Percentiles rank a stretch among this genome's conserved stretches.
Conservation (phyloP, 192 early-diverging fungal genomes). For the Lobosporangium transversale region DNA sequence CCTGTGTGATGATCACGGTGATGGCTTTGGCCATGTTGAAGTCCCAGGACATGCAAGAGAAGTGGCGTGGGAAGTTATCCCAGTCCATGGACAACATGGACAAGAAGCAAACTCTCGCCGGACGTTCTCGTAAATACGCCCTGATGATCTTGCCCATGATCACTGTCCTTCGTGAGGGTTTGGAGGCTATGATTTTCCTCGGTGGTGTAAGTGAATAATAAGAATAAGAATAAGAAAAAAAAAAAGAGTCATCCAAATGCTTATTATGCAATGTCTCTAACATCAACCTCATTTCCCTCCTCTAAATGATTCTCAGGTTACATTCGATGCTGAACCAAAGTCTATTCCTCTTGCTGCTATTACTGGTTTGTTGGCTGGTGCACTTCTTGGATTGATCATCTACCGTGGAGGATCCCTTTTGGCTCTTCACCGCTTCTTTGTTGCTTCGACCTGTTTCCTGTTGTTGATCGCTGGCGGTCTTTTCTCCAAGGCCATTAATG, state of each 20-base stretch:
- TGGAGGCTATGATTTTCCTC: conserved; percentile 92
- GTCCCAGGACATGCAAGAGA: conserved; percentile 76
- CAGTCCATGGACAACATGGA: conserved; percentile 57
- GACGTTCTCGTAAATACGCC: conserved; percentile 62
- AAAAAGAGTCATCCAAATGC: too few relatives aligned
- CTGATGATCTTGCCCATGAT: conserved; percentile 88
- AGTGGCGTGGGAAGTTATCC: conserved; percentile 76
- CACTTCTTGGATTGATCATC: conserved; percentile 75
- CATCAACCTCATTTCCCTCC: too few relatives aligned
- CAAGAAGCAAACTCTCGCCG: conserved; percentile 43
- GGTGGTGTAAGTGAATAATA: conserved; percentile 83
- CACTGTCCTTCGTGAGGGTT: conserved; percentile 86
- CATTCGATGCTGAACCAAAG: conserved; percentile 66
- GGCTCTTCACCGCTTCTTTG: conserved; percentile 83
- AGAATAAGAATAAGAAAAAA: too few relatives aligned
- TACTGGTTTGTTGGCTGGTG: conserved; percentile 74
- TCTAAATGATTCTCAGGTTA: too few relatives aligned
- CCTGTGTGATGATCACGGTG: conserved; percentile 76
- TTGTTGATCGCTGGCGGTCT: conserved; percentile 87
- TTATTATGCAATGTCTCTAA: too few relatives aligned
- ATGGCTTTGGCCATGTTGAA: conserved; percentile 88
- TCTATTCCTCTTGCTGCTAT: conserved; percentile 86
- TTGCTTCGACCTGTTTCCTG: conserved; percentile 73
- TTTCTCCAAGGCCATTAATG: conserved; percentile 71
- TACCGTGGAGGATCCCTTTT: conserved; percentile 77